Conservation (phyloP, 202 grass and related monocot species). For the Musa balbisiana region DNA sequence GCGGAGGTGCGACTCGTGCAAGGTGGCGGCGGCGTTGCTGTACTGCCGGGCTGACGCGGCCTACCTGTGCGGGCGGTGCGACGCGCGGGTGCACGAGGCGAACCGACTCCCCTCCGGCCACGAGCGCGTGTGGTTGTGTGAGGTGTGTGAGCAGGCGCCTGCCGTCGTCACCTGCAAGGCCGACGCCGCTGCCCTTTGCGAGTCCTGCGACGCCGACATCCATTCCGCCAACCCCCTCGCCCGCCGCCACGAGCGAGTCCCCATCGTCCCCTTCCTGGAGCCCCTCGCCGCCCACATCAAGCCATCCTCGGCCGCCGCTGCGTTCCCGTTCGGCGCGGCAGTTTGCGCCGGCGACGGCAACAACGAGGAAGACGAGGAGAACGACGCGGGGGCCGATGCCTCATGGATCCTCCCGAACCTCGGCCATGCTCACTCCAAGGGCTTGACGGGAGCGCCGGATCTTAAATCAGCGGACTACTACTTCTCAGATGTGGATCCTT, state of each 20-base stretch:
- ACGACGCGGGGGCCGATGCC: background rate
- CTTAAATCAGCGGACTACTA: constrained; percentile 4
- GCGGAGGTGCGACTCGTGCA: too few species aligned
- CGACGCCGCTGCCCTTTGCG: background rate
- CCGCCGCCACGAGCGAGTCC: background rate
- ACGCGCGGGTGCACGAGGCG: too few species aligned
- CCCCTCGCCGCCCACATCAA: background rate
- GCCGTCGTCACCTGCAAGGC: too few species aligned
- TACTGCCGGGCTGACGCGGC: too few species aligned
- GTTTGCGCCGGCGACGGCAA: background rate
- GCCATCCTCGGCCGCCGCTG: background rate
- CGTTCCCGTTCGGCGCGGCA: background rate
- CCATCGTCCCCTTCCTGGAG: constrained; percentile 7
- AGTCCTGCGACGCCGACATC: background rate
- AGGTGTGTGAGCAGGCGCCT: too few species aligned
- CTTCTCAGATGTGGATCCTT: constrained; percentile 12
- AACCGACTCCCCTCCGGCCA: too few species aligned
- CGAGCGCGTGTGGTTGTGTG: too few species aligned
- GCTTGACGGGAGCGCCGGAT: background rate
- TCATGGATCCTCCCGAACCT: background rate
- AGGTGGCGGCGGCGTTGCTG: too few species aligned
- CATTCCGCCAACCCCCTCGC: background rate
- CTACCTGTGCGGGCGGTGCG: too few species aligned
- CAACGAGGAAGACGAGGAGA: background rate
- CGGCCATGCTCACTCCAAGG: background rate